phyloP scores from a whole-genome alignment of 2,329 filamentous ascomycete species.

The Paecilomyces sp. region DNA sequence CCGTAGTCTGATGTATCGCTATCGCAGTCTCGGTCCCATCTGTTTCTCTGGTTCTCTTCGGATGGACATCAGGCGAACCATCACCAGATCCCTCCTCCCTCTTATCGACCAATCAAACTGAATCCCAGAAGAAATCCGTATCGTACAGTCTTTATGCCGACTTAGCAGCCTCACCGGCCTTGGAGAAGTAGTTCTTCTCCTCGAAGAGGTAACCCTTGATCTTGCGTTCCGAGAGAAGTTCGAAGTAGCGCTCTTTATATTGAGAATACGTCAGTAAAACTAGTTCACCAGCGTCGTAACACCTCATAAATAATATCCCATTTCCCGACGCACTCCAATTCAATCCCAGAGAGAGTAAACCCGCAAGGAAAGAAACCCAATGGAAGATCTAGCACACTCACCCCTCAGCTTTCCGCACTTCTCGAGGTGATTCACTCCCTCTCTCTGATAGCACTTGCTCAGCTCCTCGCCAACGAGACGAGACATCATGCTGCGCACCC shows the following conservation, averaged over 20 bases:
- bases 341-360: not conserved
- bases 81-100: not conserved
- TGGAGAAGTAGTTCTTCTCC: conserved; percentile 54
- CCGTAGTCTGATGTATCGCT: not conserved
- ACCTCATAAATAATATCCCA: not conserved
- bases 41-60: not conserved
- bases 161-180: conserved; percentile 20
- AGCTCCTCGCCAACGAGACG: conserved; percentile 59
- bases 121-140: not conserved
- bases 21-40: not conserved
- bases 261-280: conserved; percentile 1
- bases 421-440: conserved; percentile 62
- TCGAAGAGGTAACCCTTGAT: conserved; percentile 57
- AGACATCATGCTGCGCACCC: conserved; percentile 64
- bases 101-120: not conserved
- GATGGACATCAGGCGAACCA: not conserved
- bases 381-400: conserved; percentile 29
- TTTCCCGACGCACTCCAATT: too few relatives aligned
- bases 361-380: not conserved
- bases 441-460: conserved; percentile 58
- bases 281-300: not conserved
- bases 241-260: conserved; percentile 55
- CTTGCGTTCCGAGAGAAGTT: conserved; percentile 56
- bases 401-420: conserved; percentile 61
- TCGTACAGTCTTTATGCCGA: conserved; percentile 13